Conservation (phyloP, 768 basidiomycete genomes). For the Dioszegia hungarica region DNA sequence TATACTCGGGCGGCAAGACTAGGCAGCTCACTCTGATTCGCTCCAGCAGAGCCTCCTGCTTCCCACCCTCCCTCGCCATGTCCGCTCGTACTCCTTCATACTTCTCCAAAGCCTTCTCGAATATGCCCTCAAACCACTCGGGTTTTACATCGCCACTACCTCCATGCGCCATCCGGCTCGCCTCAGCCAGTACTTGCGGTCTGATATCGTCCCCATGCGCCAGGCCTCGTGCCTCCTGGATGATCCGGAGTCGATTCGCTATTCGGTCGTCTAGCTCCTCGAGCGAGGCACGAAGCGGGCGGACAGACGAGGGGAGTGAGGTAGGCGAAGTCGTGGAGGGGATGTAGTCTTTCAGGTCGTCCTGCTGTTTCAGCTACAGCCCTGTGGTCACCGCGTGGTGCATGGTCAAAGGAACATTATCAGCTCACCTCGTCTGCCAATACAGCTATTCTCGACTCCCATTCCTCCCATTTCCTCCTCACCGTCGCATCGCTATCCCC, state of each 20-base stretch:
- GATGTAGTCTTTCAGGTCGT: conserved; percentile 34
- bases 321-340: conserved; percentile 48
- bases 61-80: conserved; percentile 58
- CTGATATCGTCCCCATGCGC: conserved; percentile 69
- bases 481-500: conserved; percentile 70
- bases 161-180: conserved; percentile 60
- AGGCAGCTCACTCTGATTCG: conserved; percentile 60
- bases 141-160: conserved; percentile 61
- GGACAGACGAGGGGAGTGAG: conserved; percentile 36
- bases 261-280: conserved; percentile 75
- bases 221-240: conserved; percentile 61
- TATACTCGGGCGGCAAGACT: background rate
- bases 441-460: conserved; percentile 67
- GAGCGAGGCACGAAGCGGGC: conserved; percentile 53
- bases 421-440: conserved; percentile 62
- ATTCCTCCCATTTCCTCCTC: conserved; percentile 78
- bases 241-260: conserved; percentile 59
- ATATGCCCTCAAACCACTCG: conserved; percentile 79
- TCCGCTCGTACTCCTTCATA: conserved; percentile 63
- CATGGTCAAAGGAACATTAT: too few relatives aligned
- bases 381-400: too few relatives aligned
- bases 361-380: conserved; percentile 17
- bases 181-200: conserved; percentile 61
- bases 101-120: conserved; percentile 72
- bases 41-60: conserved; percentile 63